Evolutionary conservation across 1,284 basidiomycete species (phyloP), one percentile per base, ranked within the genome.

Genomic region (Hemileia vastatrix): DNA sequence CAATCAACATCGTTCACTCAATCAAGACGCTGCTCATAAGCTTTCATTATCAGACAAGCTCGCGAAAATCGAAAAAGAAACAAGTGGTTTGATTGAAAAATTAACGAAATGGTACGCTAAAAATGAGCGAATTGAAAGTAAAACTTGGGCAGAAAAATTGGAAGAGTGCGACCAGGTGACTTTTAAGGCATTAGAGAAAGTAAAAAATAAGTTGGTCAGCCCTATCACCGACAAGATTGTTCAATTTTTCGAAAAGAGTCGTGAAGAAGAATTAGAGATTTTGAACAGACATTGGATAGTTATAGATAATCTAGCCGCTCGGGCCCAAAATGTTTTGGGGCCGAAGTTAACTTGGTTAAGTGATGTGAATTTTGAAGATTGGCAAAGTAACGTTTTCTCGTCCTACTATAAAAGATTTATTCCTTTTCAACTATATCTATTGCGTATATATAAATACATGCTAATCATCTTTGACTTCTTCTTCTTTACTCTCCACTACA

Each of bases 261-360:
- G 2, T 11, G 19, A 6, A 3, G 15, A 19, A 8, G 51, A 61
- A 23, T 5, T 3, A 15, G 6, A 54, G 3, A 48, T 61, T 19
- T 21, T 61, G 1, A 6, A 48, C 1, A 3, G 18, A 0, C 6
- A 11, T 48, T 61, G 51, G 51, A 4, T 19, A 6, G 23, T 24
- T 1, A 24, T 61, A 36, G 3, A 44, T 18, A 2, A 47, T 23
- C 54, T 54, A 15, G 6, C 27, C 13, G 8, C 15, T 19, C 1
- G 54, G 3, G 27, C 54, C 24, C 44, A 54, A 47, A 18, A 21
- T 24, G 52, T 47, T 5, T 21, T 61, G 6, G 59, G 59, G 2
- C 27, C 21, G 45, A 52, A 47, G 2, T 48, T 61, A 15, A 61
- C 59, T 24, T 61, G 59, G 59, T 45, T 61, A 21, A 18, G 23